Evolutionary conservation across 805 yeast genomes (phyloP), one percentile per base, ranked within the genome.

Genomic region (Pichia heedii): DNA sequence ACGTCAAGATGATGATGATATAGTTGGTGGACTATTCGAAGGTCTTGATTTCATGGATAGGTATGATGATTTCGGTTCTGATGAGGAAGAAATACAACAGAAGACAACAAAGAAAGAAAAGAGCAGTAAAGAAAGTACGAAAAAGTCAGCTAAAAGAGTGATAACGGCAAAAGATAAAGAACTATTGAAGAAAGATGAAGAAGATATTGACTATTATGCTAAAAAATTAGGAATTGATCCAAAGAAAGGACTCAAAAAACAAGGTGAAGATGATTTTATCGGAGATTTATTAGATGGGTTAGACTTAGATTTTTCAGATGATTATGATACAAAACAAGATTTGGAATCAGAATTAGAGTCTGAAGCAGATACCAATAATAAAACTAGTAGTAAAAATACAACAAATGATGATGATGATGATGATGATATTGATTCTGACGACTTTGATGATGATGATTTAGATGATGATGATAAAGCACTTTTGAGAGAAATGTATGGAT

Each of bases 281-380:
- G 95, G 85, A 36, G 94, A 88, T 11, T 57, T 88, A 18, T 65
- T 88, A 5, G 96, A 86, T 41, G 96, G 90, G 0, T 59, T 77
- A 10, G 81, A 77, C 48, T 62, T 75, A 36, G 79, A 71, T 36
- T 43, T 42, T 26, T 30, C 41, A 29, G 24, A 27, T 36, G 39
- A 19, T 9, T 8, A 12, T 10, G 65, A 65, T 43, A 40, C 18
- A 20, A 44, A 46, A 4, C 18, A 32, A 33, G 47, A 42, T 21
- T 10, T 12, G 12, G 49, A 33, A n/a, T 11, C 22, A 13, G 50
- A 41, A 9, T 22, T 29, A 15, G 41, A 29, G 9, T 18, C 22
- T 4, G 45, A 40, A 13, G 30, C 21, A 11, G 32, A 32, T 15
- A 22, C 27, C 2, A 24, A 29, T 6, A 35, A 39, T 20, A 30